Evolutionary conservation across 768 basidiomycete species (phyloP), one percentile per base, ranked within the genome.

Genomic region (Pleurotus salmoneostramineus): DNA sequence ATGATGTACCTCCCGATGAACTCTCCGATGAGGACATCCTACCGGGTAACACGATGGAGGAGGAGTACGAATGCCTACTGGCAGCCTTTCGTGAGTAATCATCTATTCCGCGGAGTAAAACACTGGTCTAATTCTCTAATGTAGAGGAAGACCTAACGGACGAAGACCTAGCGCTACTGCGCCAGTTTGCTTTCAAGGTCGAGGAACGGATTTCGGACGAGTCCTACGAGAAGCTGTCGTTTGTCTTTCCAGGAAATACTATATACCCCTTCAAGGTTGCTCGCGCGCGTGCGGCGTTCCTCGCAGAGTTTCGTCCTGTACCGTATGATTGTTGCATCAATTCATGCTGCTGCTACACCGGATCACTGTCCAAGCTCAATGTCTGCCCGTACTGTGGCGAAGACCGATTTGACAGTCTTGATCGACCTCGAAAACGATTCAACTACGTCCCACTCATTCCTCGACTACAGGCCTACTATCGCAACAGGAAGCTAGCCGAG

Each of bases 291-390:
- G 60, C 69, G 3, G 60, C 60, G 5, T 69, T 66, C 37, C 69
- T 78, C 3, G 62, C 75, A 3, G 70, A 66, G 1, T 62, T 78
- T 45, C 60, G 66, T 15, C 70, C 74, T 1, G 57, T 64, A 1
- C 48, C 37, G 3, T 76, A 68, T 62, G 63, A 80, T 62, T 80
- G 77, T 62, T 82, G 80, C 63, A 50, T 64, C 21, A 73, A 75
- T 50, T 76, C 73, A 0, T 81, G 80, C 60, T 63, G 63, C 51
- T 72, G 69, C 57, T 81, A 65, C 59, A 62, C 68, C 11, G 77
- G 76, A 1, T 62, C 66, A 0, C 65, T 72, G 35, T 62, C 57
- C 5, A 62, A 68, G 4, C 54, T 66, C 6, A 56, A 62, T 0
- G 14, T 34, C 6, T 82, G 80, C 56, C 72, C 72, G 1, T 65